These are phyloP conservation scores for Russula emetica DNA, from an alignment of 768 basidiomycete species.

Conservation along the genomic window DNA sequence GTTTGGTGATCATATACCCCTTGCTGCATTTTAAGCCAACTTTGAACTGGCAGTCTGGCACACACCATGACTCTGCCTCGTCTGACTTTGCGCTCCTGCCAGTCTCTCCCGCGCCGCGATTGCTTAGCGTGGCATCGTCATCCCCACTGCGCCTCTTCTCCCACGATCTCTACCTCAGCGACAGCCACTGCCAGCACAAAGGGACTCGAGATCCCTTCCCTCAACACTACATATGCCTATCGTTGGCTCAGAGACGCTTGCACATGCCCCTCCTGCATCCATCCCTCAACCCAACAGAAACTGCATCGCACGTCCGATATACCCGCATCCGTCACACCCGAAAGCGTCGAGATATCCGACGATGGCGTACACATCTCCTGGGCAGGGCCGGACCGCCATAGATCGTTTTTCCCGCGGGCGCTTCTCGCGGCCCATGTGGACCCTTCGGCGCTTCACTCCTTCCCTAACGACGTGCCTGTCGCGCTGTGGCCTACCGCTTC, in stretches of 20 bases:
- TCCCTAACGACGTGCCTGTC: conserved; percentile 43
- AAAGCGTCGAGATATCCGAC: conserved; percentile 37
- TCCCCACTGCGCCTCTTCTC: neutral
- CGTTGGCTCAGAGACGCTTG: conserved; percentile 86
- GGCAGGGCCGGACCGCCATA: conserved; percentile 49
- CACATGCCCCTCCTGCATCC: conserved; percentile 64
- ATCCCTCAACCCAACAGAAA: conserved; percentile 76
- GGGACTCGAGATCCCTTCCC: conserved; percentile 27
- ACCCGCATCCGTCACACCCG: conserved; percentile 46
- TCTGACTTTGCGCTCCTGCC: neutral
- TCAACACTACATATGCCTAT: conserved; percentile 52
- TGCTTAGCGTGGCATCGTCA: neutral
- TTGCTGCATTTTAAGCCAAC: neutral
- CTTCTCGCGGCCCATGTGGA: conserved; percentile 52
- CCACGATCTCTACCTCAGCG: conserved; percentile 4
- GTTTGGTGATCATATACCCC: neutral
- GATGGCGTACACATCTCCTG: conserved; percentile 52
- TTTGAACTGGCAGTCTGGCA: too few relatives aligned
- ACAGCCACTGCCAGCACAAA: neutral
- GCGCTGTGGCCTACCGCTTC: conserved; percentile 45
- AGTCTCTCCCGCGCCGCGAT: neutral
- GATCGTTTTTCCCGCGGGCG: conserved; percentile 47
- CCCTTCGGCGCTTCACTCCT: conserved; percentile 35
- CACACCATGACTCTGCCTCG: neutral
- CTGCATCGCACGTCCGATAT: conserved; percentile 67